Conservation (phyloP, 345 rosid species). For the Citropsis articulata region DNA sequence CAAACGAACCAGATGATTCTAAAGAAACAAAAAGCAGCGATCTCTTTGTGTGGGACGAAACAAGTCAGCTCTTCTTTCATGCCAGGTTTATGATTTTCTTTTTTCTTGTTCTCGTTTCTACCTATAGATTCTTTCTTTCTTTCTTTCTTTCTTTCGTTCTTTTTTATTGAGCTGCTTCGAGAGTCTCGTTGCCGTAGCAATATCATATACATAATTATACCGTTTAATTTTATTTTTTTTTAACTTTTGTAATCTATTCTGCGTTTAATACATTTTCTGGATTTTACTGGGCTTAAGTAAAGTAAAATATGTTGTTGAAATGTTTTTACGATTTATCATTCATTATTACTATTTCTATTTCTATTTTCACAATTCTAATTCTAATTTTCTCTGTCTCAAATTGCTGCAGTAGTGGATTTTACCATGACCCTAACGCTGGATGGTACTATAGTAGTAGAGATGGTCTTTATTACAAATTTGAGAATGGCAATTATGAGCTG, state of each 20-base stretch:
- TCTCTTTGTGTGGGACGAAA: conserved; percentile 66
- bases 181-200: not conserved
- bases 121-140: not conserved
- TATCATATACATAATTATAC: not conserved
- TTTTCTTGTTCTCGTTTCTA: not conserved
- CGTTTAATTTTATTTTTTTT: not conserved
- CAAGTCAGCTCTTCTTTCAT: conserved; percentile 61
- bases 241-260: not conserved
- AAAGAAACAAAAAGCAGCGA: conserved; percentile 21
- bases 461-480: conserved; percentile 75
- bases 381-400: not conserved
- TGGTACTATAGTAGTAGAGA: conserved; percentile 87
- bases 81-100: conserved; percentile 38
- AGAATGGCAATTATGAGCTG: conserved; percentile 69
- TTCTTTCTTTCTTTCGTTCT: not conserved
- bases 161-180: not conserved
- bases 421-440: conserved; percentile 79
- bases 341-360: not conserved
- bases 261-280: not conserved
- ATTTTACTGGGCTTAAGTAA: not conserved
- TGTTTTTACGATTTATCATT: not conserved
- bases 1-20: conserved; percentile 24
- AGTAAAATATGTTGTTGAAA: not conserved
- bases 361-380: not conserved
- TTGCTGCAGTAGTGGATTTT: conserved; percentile 75